Conservation (phyloP, 306 rosid genomes). For the Malus asiatica region DNA sequence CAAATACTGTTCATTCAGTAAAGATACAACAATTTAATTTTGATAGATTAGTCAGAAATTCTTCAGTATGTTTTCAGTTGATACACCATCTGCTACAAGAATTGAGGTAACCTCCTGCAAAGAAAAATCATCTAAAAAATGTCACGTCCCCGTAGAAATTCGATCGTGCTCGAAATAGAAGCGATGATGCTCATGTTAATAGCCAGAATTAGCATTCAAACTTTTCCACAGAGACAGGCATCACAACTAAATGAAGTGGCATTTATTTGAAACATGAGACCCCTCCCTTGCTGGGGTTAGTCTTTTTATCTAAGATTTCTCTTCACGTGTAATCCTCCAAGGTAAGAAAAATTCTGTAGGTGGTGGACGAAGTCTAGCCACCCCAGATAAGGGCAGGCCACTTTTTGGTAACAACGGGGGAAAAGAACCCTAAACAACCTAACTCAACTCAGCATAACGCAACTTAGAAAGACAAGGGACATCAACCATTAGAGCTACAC, state of each 20-base stretch:
- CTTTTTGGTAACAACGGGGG: background rate
- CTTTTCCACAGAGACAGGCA: background rate
- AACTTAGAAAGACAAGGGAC: background rate
- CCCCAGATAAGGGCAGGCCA: background rate
- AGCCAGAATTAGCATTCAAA: background rate
- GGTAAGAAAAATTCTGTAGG: background rate
- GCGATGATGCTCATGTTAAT: background rate
- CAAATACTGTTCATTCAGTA: slow-evolving; percentile 6
- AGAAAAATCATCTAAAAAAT: background rate
- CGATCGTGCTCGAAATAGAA: background rate
- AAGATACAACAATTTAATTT: slow-evolving; percentile 44
- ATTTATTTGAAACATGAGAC: background rate
- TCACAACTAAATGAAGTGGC: background rate
- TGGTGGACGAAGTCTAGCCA: background rate
- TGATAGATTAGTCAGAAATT: slow-evolving; percentile 50
- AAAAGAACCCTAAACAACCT: background rate
- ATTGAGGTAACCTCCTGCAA: slow-evolving; percentile 90
- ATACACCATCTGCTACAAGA: slow-evolving; percentile 77
- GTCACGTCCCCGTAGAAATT: background rate
- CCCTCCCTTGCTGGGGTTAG: background rate
- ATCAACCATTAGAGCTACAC: background rate
- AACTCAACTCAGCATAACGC: background rate
- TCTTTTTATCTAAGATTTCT: background rate
- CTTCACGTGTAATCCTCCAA: background rate
- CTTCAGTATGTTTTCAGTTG: slow-evolving; percentile 73